Evolutionary conservation across 306 rosid genomes (phyloP), one percentile per base, ranked within the genome.

Genomic region (Fragaria ananassa): DNA sequence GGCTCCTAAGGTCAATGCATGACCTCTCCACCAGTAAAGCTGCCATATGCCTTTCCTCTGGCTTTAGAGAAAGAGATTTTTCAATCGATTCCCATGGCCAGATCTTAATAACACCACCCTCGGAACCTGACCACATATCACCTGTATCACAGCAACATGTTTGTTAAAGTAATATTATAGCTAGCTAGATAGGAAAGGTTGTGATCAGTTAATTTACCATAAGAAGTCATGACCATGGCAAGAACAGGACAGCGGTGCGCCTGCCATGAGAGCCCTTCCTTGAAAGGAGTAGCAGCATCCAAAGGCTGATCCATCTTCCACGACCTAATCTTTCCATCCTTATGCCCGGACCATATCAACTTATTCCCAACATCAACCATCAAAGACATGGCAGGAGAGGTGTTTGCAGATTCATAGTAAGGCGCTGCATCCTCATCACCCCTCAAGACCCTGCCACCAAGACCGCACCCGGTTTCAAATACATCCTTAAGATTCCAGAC

Each of bases 221-320:
- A 89, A 74, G 91, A 68, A 79, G 86, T 89, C 44, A 89, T 63
- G 76, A 85, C 83, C 81, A 96, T 76, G 78, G 98, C 81, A 78
- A 89, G 96, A 86, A 92, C 96, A 37, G 98, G 94, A 65, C 88
- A 90, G n/a, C 89, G 87, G 63, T 96, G 96, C 4, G 97, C 99
- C 81, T 87, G 99, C 99, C 99, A 96, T 4, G 99, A 93, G 77
- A 96, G 98, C 47, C 97, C 99, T 81, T 96, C 99, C 90, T 89
- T 96, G 63, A 96, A 96, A 25, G 98, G 93, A 45, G 88, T 78
- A 49, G 81, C 42, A 44, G 74, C 80, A 76, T 82, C 84, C 75
- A 84, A 80, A 29, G 87, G 77, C 82, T 89, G 96, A 77, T 92
- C 97, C 90, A 84, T 85, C 84, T 81, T 89, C 99, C 99, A 92